Percentiles rank a stretch among this genome's conserved stretches.
phyloP scores from a whole-genome alignment of 2,329 filamentous ascomycete genomes.

The Aspergillus fijiensis region DNA sequence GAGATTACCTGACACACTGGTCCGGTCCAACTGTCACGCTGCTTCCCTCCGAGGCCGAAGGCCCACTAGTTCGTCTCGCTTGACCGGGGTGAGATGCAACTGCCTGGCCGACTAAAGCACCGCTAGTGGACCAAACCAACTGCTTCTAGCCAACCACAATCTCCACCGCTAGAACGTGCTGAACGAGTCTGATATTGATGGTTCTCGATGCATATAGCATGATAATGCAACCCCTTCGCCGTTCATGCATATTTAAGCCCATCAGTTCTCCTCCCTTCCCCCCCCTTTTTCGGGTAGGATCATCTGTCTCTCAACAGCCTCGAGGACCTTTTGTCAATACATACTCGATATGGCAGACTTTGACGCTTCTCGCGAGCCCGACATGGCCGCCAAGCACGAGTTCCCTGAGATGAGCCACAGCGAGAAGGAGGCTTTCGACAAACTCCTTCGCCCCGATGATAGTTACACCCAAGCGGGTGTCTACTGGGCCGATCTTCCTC shows the following conservation, averaged over 20 bases:
- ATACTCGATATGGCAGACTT: constrained; percentile 1
- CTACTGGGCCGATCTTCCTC: constrained; percentile 5
- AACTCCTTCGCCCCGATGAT: constrained; percentile 5
- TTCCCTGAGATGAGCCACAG: constrained; percentile 1
- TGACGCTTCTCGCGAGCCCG: not conserved
- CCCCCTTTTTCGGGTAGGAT: not conserved
- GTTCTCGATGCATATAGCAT: not conserved
- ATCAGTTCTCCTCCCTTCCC: not conserved
- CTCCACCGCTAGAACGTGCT: not conserved
- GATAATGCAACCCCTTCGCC: not conserved
- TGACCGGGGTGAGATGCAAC: not conserved
- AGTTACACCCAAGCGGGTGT: constrained; percentile 4
- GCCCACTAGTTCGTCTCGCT: not conserved
- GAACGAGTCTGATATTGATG: not conserved
- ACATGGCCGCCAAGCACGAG: constrained; percentile 3
- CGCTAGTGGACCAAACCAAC: too few relatives aligned
- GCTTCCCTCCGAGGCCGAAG: not conserved
- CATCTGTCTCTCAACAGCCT: not conserved
- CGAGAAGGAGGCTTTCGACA: not conserved
- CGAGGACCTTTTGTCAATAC: not conserved
- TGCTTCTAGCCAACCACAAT: not conserved
- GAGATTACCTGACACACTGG: not conserved
- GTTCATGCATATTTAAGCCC: not conserved
- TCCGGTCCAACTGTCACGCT: not conserved
- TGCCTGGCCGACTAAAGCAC: not conserved